Evolutionary conservation across 2,329 filamentous ascomycete species (phyloP), one percentile per base, ranked within the genome.

Genomic region (Botrytis fragariae): DNA sequence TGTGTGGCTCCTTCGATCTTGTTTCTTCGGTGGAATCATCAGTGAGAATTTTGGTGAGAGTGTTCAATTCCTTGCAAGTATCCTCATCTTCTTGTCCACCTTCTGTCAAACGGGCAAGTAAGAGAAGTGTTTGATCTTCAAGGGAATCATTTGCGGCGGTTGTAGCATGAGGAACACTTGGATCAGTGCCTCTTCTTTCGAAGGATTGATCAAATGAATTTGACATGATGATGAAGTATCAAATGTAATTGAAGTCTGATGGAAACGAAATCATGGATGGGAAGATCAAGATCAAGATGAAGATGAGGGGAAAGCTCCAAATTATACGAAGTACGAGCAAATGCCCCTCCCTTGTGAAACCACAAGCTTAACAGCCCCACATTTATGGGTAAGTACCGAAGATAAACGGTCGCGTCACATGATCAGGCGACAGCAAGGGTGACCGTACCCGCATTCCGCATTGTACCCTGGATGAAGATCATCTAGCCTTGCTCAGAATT

Each of bases 61-160:
- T 82, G 76, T 88, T 87, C 63, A 91, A 83, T 74, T 89, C 86
- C 74, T 83, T 83, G 78, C 88, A 90, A 20, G 89, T 92, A 77
- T 93, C 90, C 73, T 90, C 89, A 80, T 93, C 93, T 78, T 97
- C 93, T 78, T 95, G 90, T 71, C 94, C 94, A 62, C 93, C 94
- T 81, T 97, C 93, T 91, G 98, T 97, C 78, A 98, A 85, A 79
- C 93, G 92, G 37, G 95, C 95, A 77, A 98, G 89, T 77, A 95
- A 90, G 18, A 80, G 74, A 29, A 81, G 63, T 25, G 76, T 78
- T 54, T 77, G 77, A 60, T 81, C 80, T 74, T 80, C 79, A 8
- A 79, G 73, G 20, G 80, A 78, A 12, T 73, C 75, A 76, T 79
- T 77, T 71, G 75, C 59, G 16, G 74, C 51, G 61, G 73, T 48